A percentile compares a stretch with the other conserved stretches of the same genome.
phyloP scores from a whole-genome alignment of 2,329 filamentous ascomycete species.

The Colletotrichum viniferum region DNA sequence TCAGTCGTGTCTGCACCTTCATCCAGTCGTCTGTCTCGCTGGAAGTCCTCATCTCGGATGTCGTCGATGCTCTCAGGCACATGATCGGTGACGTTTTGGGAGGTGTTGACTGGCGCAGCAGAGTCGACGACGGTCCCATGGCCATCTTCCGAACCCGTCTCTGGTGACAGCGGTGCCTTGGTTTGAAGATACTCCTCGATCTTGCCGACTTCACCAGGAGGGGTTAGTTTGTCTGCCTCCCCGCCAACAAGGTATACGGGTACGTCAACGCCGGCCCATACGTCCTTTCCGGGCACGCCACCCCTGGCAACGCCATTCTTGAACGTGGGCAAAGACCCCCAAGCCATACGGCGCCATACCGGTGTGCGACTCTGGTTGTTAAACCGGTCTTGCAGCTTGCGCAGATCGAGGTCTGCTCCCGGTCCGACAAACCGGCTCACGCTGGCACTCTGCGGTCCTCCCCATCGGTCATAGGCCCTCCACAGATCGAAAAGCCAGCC shows the following conservation, averaged over 20 bases:
- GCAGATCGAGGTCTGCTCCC: conserved; percentile 68
- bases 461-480: conserved; percentile 78
- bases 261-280: conserved; percentile 74
- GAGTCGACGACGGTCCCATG: conserved; percentile 48
- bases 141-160: conserved; percentile 20
- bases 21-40: conserved; percentile 26
- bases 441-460: conserved; percentile 78
- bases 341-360: conserved; percentile 83
- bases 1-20: conserved; percentile 42
- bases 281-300: conserved; percentile 70
- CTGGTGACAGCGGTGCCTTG: not conserved
- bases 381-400: conserved; percentile 71
- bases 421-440: conserved; percentile 78
- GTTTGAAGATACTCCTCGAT: conserved; percentile 50
- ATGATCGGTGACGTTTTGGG: conserved; percentile 31
- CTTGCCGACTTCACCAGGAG: conserved; percentile 71
- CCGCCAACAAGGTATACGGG: conserved; percentile 83
- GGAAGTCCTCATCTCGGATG: conserved; percentile 42
- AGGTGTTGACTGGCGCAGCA: conserved; percentile 51
- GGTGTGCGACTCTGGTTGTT: conserved; percentile 84
- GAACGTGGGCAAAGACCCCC: conserved; percentile 70
- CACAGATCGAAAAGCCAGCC: conserved; percentile 76
- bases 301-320: conserved; percentile 55
- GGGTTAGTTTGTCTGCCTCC: conserved; percentile 76
- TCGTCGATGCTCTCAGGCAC: conserved; percentile 41